phyloP scores from a whole-genome alignment of 306 rosid genomes.

The Pyrus bretschneideri region DNA sequence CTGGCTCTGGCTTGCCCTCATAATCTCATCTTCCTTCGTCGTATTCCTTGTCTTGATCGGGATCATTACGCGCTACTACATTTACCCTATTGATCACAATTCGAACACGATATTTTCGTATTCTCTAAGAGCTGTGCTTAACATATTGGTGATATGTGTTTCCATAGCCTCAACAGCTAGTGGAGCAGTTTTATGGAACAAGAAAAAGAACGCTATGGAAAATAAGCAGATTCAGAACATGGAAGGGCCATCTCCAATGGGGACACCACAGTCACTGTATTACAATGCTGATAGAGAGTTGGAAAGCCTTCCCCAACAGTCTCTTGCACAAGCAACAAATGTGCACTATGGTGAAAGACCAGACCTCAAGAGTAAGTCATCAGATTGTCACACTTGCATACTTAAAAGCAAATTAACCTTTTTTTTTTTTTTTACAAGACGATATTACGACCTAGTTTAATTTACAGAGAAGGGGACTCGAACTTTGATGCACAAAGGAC shows the following conservation, averaged over 20 bases:
- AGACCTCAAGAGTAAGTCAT: conserved; percentile 47
- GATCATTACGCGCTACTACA: conserved; percentile 33
- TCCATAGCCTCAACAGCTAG: conserved; percentile 33
- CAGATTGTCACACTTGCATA: background rate
- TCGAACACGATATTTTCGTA: conserved; percentile 29
- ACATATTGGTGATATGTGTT: conserved; percentile 38
- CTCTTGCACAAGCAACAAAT: conserved; percentile 35
- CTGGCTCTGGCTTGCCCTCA: conserved; percentile 65
- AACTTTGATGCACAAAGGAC: no score
- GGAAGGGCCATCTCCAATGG: conserved; percentile 25
- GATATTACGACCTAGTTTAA: no score
- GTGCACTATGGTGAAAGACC: conserved; percentile 69
- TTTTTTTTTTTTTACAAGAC: no score
- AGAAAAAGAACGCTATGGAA: conserved; percentile 25
- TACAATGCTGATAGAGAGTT: conserved; percentile 34
- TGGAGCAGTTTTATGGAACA: conserved; percentile 44
- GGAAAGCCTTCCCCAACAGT: conserved; percentile 51
- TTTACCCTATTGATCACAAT: conserved; percentile 55
- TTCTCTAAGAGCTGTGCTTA: conserved; percentile 28
- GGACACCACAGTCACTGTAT: conserved; percentile 29
- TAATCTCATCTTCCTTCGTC: conserved; percentile 51
- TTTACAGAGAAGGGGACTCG: no score
- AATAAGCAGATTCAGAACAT: conserved; percentile 37
- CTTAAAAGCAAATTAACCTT: background rate
- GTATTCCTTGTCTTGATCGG: conserved; percentile 44